These are phyloP conservation scores for Earliella scabrosa DNA, from an alignment of 1,284 basidiomycete genomes.

Conservation along the genomic window DNA sequence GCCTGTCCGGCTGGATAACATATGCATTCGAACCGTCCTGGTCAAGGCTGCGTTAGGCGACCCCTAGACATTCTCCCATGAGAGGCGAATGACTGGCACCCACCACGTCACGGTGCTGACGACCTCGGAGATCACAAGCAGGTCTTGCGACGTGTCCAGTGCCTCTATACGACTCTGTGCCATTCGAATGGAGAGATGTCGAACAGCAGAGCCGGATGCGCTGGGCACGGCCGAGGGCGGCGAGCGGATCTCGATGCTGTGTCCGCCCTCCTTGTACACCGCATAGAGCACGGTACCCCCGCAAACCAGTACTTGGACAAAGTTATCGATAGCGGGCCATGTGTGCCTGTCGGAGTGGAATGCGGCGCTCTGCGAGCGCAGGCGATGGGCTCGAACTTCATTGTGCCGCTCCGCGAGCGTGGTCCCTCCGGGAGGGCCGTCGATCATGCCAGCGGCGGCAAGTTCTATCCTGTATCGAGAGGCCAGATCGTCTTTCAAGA, in stretches of 20 bases:
- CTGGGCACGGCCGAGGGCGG: neutral
- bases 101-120: neutral
- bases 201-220: neutral
- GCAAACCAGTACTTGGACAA: conserved; percentile 5
- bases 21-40: neutral
- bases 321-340: neutral
- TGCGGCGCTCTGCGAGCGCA: neutral
- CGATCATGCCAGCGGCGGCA: conserved; percentile 7
- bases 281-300: conserved; percentile 5
- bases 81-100: no score
- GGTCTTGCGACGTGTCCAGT: conserved; percentile 4
- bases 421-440: neutral
- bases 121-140: neutral
- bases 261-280: neutral
- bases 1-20: conserved; percentile 1
- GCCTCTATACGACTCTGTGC: neutral
- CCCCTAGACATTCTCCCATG: no score
- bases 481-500: conserved; percentile 1
- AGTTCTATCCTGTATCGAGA: conserved; percentile 8
- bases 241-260: conserved; percentile 3
- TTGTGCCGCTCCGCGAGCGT: neutral
- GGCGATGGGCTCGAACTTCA: neutral
- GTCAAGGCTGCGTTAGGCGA: no score
- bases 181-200: neutral
- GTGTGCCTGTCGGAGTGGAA: neutral